Evolutionary conservation across 371 early-diverging fungal genomes (phyloP).

Genomic region (Coemansia sp.): DNA sequence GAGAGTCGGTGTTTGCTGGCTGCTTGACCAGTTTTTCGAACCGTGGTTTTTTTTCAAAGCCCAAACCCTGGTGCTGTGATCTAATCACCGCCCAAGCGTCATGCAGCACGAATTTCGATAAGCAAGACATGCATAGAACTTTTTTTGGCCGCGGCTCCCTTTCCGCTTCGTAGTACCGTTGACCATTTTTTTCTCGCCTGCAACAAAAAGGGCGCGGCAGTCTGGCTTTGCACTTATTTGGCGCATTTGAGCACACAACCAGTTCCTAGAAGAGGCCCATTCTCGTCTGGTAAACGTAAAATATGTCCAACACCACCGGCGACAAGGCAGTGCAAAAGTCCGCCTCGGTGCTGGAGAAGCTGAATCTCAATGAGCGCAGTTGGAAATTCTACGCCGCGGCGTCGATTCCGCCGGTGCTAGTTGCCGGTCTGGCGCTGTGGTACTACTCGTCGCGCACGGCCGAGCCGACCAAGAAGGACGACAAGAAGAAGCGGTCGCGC

Average conservation of each 20-base stretch:
- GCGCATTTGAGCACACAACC: too few relatives aligned
- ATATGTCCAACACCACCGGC: constrained; percentile 23
- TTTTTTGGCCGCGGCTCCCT: not conserved
- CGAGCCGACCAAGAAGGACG: constrained; percentile 34
- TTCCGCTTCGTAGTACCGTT: not conserved
- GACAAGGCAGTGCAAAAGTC: constrained; percentile 32
- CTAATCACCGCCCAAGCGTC: not conserved
- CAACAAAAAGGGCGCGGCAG: not conserved
- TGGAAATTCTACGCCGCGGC: constrained; percentile 78
- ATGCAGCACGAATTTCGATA: constrained; percentile 2
- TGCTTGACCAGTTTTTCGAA: too few relatives aligned
- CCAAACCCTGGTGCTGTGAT: not conserved
- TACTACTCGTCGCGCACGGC: constrained; percentile 56
- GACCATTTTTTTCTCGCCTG: not conserved
- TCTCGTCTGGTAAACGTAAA: not conserved
- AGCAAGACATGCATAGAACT: not conserved
- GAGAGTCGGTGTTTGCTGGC: too few relatives aligned
- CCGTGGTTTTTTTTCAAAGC: too few relatives aligned
- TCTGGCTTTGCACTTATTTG: too few relatives aligned
- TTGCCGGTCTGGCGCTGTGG: constrained; percentile 68
- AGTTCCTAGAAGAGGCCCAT: too few relatives aligned
- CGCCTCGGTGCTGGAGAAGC: constrained; percentile 49
- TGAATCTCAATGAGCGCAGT: constrained; percentile 69
- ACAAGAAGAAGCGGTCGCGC: constrained; percentile 49
- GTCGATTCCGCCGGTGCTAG: constrained; percentile 60